Evolutionary conservation across 768 basidiomycete species (phyloP), one percentile per base, ranked within the genome.

Genomic region (Dioszegia crocea): DNA sequence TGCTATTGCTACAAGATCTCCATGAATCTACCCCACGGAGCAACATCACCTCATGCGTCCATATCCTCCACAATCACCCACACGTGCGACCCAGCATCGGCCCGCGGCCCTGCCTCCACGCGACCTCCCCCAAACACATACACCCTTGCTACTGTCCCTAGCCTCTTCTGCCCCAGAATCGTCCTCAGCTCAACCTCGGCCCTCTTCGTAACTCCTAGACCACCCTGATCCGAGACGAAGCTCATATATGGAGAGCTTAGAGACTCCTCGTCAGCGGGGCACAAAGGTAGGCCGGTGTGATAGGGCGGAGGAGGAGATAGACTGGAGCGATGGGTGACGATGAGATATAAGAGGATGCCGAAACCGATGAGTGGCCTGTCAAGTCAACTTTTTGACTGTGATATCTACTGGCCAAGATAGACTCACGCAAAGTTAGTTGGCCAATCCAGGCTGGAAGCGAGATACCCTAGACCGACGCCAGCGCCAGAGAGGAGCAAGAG

Each of bases 1-100:
- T n/a, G n/a, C n/a, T n/a, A n/a, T n/a, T n/a, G n/a, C n/a, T n/a
- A n/a, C n/a, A n/a, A n/a, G n/a, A n/a, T n/a, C n/a, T n/a, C n/a
- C n/a, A n/a, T n/a, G n/a, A n/a, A n/a, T n/a, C n/a, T n/a, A n/a
- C n/a, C n/a, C n/a, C n/a, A n/a, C 33, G 33, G 8, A 33, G 33
- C 33, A 33, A n/a, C n/a, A n/a, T n/a, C n/a, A n/a, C n/a, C n/a
- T 33, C 33, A 53, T 8, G 21, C 39, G 38, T 53, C 51, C 51
- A 53, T 53, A 41, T 53, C 51, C 38, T 53, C 51, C 14, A 53
- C 51, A 2, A 53, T 19, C 12, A 53, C 51, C 51, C 51, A 53
- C 1, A 53, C 33, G 16, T 27, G 19, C 19, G 2, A 21, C 38
- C 16, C 51, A 26, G 4, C 47, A 17, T 29, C 47, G 3, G 3